These are phyloP conservation scores for Chenopodium quinoa DNA, from an alignment of 148 eudicot species.

Conservation along the genomic window DNA sequence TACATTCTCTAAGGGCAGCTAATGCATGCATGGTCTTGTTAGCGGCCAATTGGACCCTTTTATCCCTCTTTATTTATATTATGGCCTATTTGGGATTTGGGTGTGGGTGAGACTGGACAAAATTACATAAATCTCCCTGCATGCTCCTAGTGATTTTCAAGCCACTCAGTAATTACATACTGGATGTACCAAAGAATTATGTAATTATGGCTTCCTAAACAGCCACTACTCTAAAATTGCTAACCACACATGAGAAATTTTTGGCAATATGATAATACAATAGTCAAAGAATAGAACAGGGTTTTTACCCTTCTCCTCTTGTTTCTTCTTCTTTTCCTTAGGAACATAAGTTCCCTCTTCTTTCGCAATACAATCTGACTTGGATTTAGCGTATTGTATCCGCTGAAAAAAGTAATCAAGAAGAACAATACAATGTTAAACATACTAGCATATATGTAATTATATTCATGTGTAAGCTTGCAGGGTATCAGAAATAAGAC, in stretches of 20 bases:
- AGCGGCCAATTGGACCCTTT: neutral
- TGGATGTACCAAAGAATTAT: too few relatives aligned
- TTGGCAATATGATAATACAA: neutral
- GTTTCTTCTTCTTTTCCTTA: slow-evolving; percentile 75
- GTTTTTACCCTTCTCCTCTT: slow-evolving; percentile 73
- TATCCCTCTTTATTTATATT: neutral
- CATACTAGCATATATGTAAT: neutral
- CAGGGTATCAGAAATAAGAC: neutral
- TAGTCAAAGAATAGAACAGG: neutral
- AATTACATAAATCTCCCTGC: neutral
- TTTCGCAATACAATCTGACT: slow-evolving; percentile 90
- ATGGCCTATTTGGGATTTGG: neutral
- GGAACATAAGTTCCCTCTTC: slow-evolving; percentile 70
- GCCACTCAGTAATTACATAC: neutral
- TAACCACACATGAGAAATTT: too few relatives aligned
- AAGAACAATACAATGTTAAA: slow-evolving; percentile 3
- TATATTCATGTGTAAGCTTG: neutral
- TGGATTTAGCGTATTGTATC: slow-evolving; percentile 89
- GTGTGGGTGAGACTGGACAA: neutral
- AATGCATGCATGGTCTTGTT: neutral
- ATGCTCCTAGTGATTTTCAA: neutral
- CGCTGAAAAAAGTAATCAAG: slow-evolving; percentile 45
- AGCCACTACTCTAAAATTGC: neutral
- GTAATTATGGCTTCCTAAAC: neutral
- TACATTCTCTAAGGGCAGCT: neutral